Percentiles rank a stretch among this genome's conserved stretches.
Evolutionary conservation across 352 stramenopile genomes (phyloP).

Genomic region (Globisporangium abappressorium): DNA sequence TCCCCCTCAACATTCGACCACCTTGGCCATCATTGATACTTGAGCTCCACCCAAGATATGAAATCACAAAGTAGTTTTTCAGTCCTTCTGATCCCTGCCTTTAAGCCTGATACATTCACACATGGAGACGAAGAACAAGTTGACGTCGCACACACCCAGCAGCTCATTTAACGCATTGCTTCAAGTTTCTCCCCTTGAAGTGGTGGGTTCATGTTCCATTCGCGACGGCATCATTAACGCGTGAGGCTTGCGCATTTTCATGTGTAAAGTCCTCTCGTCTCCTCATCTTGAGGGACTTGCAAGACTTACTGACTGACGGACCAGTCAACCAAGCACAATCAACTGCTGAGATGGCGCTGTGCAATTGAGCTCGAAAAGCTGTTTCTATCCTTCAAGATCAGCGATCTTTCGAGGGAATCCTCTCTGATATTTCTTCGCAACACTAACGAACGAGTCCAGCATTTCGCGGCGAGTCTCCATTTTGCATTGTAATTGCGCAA

Average conservation of each 20-base stretch:
- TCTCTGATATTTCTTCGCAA: neutral
- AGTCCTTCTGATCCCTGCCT: neutral
- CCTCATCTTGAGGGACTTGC: neutral
- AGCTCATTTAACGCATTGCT: neutral
- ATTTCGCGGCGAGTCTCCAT: neutral
- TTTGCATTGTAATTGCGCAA: neutral
- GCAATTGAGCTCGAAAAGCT: too few species aligned
- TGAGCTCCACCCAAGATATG: neutral
- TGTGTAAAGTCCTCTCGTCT: neutral
- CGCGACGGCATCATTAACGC: neutral
- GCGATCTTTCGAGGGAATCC: neutral
- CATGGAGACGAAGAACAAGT: neutral
- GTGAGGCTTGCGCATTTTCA: neutral
- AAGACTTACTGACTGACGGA: neutral
- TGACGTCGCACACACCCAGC: neutral
- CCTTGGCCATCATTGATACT: neutral
- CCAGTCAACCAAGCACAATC: neutral
- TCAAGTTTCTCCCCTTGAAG: neutral
- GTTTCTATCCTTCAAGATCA: too few species aligned
- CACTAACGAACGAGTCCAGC: neutral
- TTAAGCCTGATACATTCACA: neutral
- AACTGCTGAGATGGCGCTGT: too few species aligned
- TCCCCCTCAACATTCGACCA: neutral
- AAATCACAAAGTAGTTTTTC: neutral
- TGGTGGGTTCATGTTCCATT: neutral